Evolutionary conservation across 768 basidiomycete species (phyloP), one percentile per base, ranked within the genome.

Genomic region (Boletus rubroflammeus): DNA sequence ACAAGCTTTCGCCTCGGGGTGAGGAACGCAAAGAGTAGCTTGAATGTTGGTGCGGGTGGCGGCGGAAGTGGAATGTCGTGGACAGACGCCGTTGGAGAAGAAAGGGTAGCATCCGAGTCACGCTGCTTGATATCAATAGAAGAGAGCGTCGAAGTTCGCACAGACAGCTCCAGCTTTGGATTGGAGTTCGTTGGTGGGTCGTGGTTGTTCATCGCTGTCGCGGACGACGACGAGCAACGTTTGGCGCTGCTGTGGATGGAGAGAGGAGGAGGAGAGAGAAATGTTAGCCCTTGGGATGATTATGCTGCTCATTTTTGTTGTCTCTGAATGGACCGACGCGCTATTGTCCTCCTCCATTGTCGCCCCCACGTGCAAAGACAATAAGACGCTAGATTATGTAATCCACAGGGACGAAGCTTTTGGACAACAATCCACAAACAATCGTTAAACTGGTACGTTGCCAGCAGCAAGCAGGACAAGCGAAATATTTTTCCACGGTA

Each of bases 21-120:
- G 58, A 86, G 74, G 62, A 85, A 79, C 10, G 83, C 81, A 65
- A 89, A 92, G 50, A 93, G 80, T 6, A 86, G 76, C 40, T 76
- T 73, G 58, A 88, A 75, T 1, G 83, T 80, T 0, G 88, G 85
- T 51, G 73, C 62, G 6, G 77, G 73, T 26, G 73, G 48, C 17
- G 56, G 21, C 11, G 67, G 54, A 40, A 60, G 59, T 36, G 62
- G 54, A 25, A 63, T 52, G 36, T 62, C 54, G 17, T 59, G 54
- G 11, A 64, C 29, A 38, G 62, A 64, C 3, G 55, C 6, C 2
- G 49, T 54, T 5, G 54, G 59, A 11, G 57, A 64, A 41, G 54
- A 45, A 15, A 35, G 47, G n/a, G 58, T 11, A 11, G 34, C 31
- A 36, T 53, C 44, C 13, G 39, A 45, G 31, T 50, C 54, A 57